Evolutionary conservation across 306 rosid genomes (phyloP), one percentile per base, ranked within the genome.

Genomic region (Coriaria nepalensis): DNA sequence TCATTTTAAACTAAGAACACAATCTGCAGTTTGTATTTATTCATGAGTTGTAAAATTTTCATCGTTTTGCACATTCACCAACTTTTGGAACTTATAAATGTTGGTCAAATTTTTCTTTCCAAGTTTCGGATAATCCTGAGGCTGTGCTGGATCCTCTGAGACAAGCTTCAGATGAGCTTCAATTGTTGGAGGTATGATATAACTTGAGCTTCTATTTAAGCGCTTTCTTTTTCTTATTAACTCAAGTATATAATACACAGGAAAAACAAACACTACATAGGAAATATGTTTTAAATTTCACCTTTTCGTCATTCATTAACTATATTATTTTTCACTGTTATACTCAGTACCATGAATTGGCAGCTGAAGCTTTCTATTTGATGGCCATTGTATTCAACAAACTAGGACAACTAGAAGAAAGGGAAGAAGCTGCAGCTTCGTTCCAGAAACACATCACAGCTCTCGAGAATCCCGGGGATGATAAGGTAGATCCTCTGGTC

Each of bases 301-400:
- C 35, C 8, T 20, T 2, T 32, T 8, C 29, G 35, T 55, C 9
- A 43, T 43, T 55, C 20, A 55, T 10, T 34, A 43, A 37, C 35
- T 34, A 14, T 12, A 2, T 20, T 20, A 33, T 15, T n/a, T 5
- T 43, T 4, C 45, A 35, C 48, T 41, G 35, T 59, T 65, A 41
- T 68, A 48, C 11, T 5, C 82, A 90, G 95, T 84, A 74, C 71
- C 94, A 84, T 37, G 94, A 84, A 73, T 34, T 81, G 82, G 93
- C 92, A 0, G 97, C 97, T 7, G 97, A 90, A 72, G 95, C 94
- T 35, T 90, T 90, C 62, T 90, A 90, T 65, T 61, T 90, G 50
- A 84, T 75, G 95, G 93, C 97, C 40, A 76, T 77, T 63, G 73
- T 84, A 20, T 81, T 56, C 50, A 71, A 90, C 82, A 90, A 84